phyloP scores from a whole-genome alignment of 805 yeast species.

The Allodekkera sacchari region DNA sequence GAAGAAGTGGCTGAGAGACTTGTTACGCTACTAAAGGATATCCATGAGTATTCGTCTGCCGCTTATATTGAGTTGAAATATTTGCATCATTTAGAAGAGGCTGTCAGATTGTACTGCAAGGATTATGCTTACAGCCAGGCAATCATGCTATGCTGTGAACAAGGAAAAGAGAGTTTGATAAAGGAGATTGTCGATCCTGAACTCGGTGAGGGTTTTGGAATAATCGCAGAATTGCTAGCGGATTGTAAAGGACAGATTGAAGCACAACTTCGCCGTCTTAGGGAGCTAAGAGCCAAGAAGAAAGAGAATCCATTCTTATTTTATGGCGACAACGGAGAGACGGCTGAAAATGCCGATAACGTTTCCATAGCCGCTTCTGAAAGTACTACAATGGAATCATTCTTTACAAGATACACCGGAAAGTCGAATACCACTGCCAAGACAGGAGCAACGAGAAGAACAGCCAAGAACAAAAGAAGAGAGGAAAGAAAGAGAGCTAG shows the following conservation, averaged over 20 bases:
- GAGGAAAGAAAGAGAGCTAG: slow-evolving; percentile 94
- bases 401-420: slow-evolving; percentile 93
- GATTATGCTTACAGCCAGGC: slow-evolving; percentile 73
- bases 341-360: slow-evolving; percentile 78
- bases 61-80: slow-evolving; percentile 66
- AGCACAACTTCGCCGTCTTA: slow-evolving; percentile 75
- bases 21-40: slow-evolving; percentile 51
- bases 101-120: slow-evolving; percentile 64
- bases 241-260: slow-evolving; percentile 82
- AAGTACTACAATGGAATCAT: slow-evolving; percentile 85
- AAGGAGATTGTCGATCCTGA: slow-evolving; percentile 60
- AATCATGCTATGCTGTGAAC: slow-evolving; percentile 47
- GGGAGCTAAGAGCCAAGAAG: slow-evolving; percentile 81
- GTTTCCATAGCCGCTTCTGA: slow-evolving; percentile 94
- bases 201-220: slow-evolving; percentile 81
- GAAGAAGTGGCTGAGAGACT: slow-evolving; percentile 49
- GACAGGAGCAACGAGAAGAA: slow-evolving; percentile 90
- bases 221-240: slow-evolving; percentile 80
- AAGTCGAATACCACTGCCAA: slow-evolving; percentile 93
- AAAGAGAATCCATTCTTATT: slow-evolving; percentile 78
- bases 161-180: slow-evolving; percentile 36
- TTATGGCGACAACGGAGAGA: slow-evolving; percentile 56
- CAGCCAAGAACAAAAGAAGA: slow-evolving; percentile 86
- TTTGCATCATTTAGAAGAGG: slow-evolving; percentile 50
- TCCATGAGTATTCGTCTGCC: slow-evolving; percentile 69